Conservation (phyloP, 106 monocot genomes). For the Amphibolis antarctica region DNA sequence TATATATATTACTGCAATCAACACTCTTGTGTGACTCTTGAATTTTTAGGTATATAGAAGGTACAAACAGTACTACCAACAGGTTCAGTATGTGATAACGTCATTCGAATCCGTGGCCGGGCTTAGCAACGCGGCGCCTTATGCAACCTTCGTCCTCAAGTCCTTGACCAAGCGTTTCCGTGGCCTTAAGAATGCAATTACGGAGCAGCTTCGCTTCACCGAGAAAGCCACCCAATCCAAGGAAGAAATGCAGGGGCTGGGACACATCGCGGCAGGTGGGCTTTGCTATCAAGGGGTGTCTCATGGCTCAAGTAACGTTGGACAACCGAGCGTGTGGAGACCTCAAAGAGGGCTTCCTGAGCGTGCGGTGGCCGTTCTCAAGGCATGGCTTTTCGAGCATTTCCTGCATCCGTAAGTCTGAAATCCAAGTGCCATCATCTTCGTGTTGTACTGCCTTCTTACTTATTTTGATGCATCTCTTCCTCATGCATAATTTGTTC, state of each 20-base stretch:
- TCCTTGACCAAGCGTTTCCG: conserved; percentile 53
- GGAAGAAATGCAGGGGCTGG: conserved; percentile 17
- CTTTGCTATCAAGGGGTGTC: neutral
- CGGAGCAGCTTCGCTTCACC: conserved; percentile 6
- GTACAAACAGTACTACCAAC: conserved; percentile 6
- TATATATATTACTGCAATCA: too few species aligned
- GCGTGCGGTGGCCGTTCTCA: conserved; percentile 53
- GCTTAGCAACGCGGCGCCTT: conserved; percentile 58
- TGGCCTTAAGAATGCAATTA: conserved; percentile 41
- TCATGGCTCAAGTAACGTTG: neutral
- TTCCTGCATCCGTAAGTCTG: conserved; percentile 71
- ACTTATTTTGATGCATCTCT: too few species aligned
- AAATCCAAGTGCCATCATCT: too few species aligned
- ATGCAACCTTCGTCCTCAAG: conserved; percentile 36
- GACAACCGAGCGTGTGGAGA: conserved; percentile 45
- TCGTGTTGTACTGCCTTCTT: too few species aligned
- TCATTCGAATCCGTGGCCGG: conserved; percentile 78
- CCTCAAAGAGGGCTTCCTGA: conserved; percentile 78
- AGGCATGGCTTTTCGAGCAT: conserved; percentile 74
- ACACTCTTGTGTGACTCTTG: too few species aligned
- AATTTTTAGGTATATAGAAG: conserved; percentile 5
- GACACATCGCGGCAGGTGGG: conserved; percentile 17
- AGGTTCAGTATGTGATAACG: conserved; percentile 4
- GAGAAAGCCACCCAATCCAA: conserved; percentile 5
- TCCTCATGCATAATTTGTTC: too few species aligned